phyloP scores from a whole-genome alignment of 2,329 filamentous ascomycete species.

The Aureobasidium uvarum region DNA sequence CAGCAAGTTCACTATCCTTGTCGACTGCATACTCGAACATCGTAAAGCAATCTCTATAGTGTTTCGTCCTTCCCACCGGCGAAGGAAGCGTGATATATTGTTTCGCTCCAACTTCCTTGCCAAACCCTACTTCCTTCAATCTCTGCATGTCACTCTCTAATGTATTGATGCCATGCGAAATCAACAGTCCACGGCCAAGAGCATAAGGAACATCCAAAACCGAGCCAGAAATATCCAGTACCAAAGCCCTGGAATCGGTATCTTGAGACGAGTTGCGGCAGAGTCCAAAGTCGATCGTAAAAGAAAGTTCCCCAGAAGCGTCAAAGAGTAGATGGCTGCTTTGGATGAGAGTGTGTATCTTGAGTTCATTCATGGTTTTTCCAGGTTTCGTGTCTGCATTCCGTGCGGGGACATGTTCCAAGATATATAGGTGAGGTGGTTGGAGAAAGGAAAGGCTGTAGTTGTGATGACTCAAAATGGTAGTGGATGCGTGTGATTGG shows the following conservation, averaged over 20 bases:
- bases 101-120: not conserved
- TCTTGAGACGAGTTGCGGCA: not conserved
- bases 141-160: not conserved
- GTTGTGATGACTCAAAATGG: not conserved
- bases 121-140: not conserved
- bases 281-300: not conserved
- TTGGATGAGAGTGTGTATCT: not conserved
- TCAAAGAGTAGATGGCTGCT: not conserved
- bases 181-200: not conserved
- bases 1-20: not conserved
- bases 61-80: not conserved
- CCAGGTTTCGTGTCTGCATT: not conserved
- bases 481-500: not conserved
- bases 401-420: not conserved
- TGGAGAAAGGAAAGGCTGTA: not conserved
- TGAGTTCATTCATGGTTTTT: not conserved
- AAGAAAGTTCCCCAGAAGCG: not conserved
- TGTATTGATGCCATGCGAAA: not conserved
- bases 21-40: not conserved
- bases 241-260: not conserved
- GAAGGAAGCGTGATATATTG: not conserved
- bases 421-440: not conserved
- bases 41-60: constrained; percentile 3
- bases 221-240: not conserved
- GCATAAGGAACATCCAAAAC: not conserved